Conservation (phyloP, 202 grass and related monocot genomes). For the Bolboschoenoplectus hybrid region DNA sequence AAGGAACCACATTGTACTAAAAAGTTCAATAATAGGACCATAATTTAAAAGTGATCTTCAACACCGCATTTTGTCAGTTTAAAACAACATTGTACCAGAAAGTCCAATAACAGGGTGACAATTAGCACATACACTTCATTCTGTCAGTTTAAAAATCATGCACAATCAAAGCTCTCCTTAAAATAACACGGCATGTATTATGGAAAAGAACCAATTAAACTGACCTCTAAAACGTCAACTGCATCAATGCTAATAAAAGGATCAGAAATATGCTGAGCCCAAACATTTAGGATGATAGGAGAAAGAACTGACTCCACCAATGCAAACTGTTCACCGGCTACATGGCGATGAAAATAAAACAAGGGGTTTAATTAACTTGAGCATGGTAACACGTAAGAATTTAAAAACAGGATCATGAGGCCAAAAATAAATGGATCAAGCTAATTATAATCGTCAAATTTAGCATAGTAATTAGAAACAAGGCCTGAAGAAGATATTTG, state of each 20-base stretch:
- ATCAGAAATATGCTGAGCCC: conserved; percentile 81
- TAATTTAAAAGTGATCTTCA: conserved; percentile 9
- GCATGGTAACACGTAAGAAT: not conserved
- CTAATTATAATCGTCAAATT: not conserved
- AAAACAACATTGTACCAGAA: not conserved
- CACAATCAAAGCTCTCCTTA: not conserved
- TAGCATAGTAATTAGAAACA: not conserved
- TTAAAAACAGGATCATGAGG: not conserved
- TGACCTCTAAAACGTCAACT: conserved; percentile 90
- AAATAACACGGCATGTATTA: not conserved
- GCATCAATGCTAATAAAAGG: conserved; percentile 96
- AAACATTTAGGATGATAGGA: conserved; percentile 86
- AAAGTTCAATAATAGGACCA: not conserved
- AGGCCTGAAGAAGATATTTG: not conserved
- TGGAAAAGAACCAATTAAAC: conserved; percentile 32
- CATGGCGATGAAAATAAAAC: conserved; percentile 37
- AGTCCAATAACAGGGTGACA: not conserved
- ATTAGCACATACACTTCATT: not conserved
- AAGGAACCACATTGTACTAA: not conserved
- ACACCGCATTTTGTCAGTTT: not conserved
- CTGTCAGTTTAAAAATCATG: not conserved
- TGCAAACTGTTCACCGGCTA: conserved; percentile 72
- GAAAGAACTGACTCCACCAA: conserved; percentile 78
- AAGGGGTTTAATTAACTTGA: conserved; percentile 28
- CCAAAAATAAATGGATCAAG: not conserved